phyloP scores from a whole-genome alignment of 2,329 filamentous ascomycete genomes.

The Nemania abortiva region DNA sequence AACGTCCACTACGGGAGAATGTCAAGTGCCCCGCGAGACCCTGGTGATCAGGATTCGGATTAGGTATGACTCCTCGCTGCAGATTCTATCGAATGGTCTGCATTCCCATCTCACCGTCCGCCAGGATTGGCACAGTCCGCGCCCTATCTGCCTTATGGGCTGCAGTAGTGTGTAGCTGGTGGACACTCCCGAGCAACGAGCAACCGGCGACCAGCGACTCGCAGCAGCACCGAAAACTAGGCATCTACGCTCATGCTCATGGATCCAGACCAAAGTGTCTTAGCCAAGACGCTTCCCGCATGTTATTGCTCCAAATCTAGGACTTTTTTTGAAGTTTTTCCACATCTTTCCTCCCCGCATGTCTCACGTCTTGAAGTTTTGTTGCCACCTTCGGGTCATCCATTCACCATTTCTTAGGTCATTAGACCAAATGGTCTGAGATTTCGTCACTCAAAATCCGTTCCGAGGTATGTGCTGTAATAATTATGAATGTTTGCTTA shows the following conservation, averaged over 20 bases:
- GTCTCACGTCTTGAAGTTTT: background rate
- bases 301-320: slow-evolving; percentile 19
- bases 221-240: too few species aligned
- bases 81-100: slow-evolving; percentile 12
- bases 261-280: background rate
- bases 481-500: background rate
- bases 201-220: too few species aligned
- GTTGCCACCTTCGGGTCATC: slow-evolving; percentile 18
- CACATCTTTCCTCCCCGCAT: slow-evolving; percentile 20
- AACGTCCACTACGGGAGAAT: background rate
- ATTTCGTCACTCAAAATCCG: slow-evolving; percentile 15
- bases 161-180: slow-evolving; percentile 4
- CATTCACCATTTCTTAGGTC: background rate
- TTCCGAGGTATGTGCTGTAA: slow-evolving; percentile 5
- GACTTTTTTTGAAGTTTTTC: slow-evolving; percentile 28
- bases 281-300: background rate
- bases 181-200: background rate
- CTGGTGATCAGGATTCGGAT: slow-evolving; percentile 14
- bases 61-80: slow-evolving; percentile 32
- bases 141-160: slow-evolving; percentile 34
- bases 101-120: slow-evolving; percentile 1
- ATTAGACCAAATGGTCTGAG: slow-evolving; percentile 11
- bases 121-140: slow-evolving; percentile 21
- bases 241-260: background rate
- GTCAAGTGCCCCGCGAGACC: slow-evolving; percentile 30